Conservation (phyloP, 495 filamentous ascomycete species). For the Chaetomium cochliodes region DNA sequence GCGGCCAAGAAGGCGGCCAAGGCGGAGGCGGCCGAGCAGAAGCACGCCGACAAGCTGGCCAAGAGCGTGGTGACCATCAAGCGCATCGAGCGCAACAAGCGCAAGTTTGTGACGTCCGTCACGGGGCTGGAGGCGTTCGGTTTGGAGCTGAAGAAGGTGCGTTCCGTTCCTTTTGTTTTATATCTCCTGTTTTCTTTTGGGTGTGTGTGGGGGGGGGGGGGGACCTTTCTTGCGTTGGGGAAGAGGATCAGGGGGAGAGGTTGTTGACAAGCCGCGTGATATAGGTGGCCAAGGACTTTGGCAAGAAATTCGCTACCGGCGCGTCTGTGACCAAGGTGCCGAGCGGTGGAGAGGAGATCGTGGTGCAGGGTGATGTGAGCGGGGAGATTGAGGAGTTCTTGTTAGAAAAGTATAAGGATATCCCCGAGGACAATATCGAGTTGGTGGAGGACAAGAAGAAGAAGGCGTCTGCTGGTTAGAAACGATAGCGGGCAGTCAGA, state of each 20-base stretch:
- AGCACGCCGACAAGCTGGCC: slow-evolving; percentile 72
- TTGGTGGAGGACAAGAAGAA: slow-evolving; percentile 92
- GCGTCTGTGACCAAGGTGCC: slow-evolving; percentile 86
- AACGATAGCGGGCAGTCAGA: neutral
- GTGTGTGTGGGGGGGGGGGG: too few relatives aligned
- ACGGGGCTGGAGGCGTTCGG: slow-evolving; percentile 85
- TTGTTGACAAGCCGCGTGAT: neutral
- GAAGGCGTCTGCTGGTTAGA: slow-evolving; percentile 36
- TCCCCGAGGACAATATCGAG: slow-evolving; percentile 94
- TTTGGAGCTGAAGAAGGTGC: slow-evolving; percentile 84
- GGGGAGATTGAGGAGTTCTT: slow-evolving; percentile 92
- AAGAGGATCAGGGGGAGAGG: too few relatives aligned
- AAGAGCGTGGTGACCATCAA: slow-evolving; percentile 85
- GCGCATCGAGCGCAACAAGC: slow-evolving; percentile 95
- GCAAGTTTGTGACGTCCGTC: slow-evolving; percentile 93
- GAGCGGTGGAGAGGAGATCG: slow-evolving; percentile 89
- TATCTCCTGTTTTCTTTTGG: slow-evolving; percentile 1
- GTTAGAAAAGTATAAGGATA: slow-evolving; percentile 74
- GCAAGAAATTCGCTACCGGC: slow-evolving; percentile 92
- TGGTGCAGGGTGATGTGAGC: slow-evolving; percentile 95
- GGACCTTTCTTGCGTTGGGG: too few relatives aligned
- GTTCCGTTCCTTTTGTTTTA: neutral
- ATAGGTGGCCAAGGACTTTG: slow-evolving; percentile 70
- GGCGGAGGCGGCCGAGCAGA: slow-evolving; percentile 77
- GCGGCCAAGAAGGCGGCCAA: slow-evolving; percentile 86